Evolutionary conservation across 1,284 basidiomycete genomes (phyloP).

Genomic region (Apiotrichum montevideense): DNA sequence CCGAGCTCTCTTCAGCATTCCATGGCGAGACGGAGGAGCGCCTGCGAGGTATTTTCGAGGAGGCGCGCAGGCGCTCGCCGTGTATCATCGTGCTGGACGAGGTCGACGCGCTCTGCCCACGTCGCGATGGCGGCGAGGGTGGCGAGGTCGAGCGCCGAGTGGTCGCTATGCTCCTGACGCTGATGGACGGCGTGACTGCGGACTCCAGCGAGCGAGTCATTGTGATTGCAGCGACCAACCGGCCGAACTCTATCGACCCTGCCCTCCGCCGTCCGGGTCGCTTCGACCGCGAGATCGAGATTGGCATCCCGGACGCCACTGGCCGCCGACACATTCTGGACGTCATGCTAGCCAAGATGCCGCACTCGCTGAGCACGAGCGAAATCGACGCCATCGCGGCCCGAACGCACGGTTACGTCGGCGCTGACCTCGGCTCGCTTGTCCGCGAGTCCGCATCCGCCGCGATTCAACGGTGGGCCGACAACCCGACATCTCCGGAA

Average conservation of each 20-base stretch:
- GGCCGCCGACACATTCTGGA: conserved; percentile 77
- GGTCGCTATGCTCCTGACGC: conserved; percentile 88
- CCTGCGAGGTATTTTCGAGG: conserved; percentile 79
- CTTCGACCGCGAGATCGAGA: conserved; percentile 96
- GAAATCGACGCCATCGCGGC: conserved; percentile 65
- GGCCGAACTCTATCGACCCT: conserved; percentile 95
- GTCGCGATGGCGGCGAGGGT: conserved; percentile 73
- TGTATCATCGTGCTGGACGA: conserved; percentile 95
- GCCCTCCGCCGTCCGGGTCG: conserved; percentile 87
- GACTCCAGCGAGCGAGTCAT: conserved; percentile 58
- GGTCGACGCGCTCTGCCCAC: conserved; percentile 88
- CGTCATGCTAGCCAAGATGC: conserved; percentile 73
- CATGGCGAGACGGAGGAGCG: conserved; percentile 94
- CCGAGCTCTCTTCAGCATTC: conserved; percentile 87
- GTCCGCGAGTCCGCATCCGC: conserved; percentile 87
- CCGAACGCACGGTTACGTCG: conserved; percentile 92
- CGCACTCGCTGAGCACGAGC: conserved; percentile 60
- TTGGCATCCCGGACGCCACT: conserved; percentile 82
- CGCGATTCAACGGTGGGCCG: conserved; percentile 74
- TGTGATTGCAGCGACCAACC: conserved; percentile 94
- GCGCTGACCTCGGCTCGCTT: conserved; percentile 87
- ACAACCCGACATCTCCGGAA: background rate
- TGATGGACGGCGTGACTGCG: conserved; percentile 84
- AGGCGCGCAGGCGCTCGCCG: conserved; percentile 73
- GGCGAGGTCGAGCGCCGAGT: conserved; percentile 94